phyloP scores from a whole-genome alignment of 345 rosid species.

The Salix arbutifolia region DNA sequence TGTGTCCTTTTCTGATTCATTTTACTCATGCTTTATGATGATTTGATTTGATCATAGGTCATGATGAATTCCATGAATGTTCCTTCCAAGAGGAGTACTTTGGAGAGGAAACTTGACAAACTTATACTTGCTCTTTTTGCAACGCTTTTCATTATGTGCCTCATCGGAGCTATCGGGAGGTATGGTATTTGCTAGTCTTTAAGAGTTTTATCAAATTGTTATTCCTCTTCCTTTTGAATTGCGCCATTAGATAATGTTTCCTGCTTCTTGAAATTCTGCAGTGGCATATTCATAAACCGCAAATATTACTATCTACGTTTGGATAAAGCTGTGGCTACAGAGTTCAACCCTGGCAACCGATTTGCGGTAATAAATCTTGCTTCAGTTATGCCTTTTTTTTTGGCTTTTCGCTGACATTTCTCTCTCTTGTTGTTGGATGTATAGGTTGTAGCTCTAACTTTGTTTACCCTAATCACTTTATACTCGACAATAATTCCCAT shows the following conservation, averaged over 20 bases:
- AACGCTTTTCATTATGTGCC: conserved; percentile 82
- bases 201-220: neutral
- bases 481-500: conserved; percentile 95
- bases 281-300: conserved; percentile 75
- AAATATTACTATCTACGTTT: conserved; percentile 71
- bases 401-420: neutral
- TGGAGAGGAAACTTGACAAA: conserved; percentile 98
- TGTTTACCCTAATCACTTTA: conserved; percentile 88
- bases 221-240: neutral
- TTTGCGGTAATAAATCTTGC: conserved; percentile 52
- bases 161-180: conserved; percentile 94
- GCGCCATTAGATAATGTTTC: conserved; percentile 10
- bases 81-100: conserved; percentile 98
- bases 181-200: conserved; percentile 23
- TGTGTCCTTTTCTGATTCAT: neutral
- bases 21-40: conserved; percentile 14
- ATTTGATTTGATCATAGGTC: conserved; percentile 54
- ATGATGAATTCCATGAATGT: conserved; percentile 99
- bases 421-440: conserved; percentile 23
- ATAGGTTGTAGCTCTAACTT: conserved; percentile 71
- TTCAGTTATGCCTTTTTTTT: neutral
- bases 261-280: conserved; percentile 42
- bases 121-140: conserved; percentile 84
- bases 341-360: conserved; percentile 72
- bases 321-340: conserved; percentile 32